Percentiles rank a stretch among this genome's conserved stretches.
phyloP scores from a whole-genome alignment of 1,284 basidiomycete species.

The Fistulinella cinereoalba region DNA sequence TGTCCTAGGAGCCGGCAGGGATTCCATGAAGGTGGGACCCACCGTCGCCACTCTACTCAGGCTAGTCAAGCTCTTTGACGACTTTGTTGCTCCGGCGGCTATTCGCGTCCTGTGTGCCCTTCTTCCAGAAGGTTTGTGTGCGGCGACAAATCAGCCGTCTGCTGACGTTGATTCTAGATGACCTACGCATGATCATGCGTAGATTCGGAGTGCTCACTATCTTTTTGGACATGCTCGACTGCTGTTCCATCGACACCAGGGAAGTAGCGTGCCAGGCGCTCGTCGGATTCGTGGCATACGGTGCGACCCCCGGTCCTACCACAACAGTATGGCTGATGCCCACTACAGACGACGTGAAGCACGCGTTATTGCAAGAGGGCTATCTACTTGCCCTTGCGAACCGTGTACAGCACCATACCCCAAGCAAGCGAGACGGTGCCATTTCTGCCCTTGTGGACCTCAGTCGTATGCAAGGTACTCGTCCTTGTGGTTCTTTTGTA shows the following conservation, averaged over 20 bases:
- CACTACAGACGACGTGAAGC: slow-evolving; percentile 12
- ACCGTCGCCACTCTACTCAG: slow-evolving; percentile 20
- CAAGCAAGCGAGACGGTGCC: slow-evolving; percentile 18
- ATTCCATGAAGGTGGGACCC: slow-evolving; percentile 4
- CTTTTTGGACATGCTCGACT: slow-evolving; percentile 23
- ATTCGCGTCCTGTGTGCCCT: slow-evolving; percentile 25
- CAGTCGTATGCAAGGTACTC: slow-evolving; percentile 11
- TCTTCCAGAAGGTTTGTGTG: slow-evolving; percentile 21
- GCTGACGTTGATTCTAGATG: slow-evolving; percentile 12
- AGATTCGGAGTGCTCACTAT: slow-evolving; percentile 10
- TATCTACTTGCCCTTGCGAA: slow-evolving; percentile 19
- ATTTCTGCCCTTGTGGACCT: slow-evolving; percentile 19
- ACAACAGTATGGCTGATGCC: too few relatives aligned
- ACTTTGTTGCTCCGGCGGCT: slow-evolving; percentile 33
- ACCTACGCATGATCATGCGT: slow-evolving; percentile 22
- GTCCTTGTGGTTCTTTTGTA: too few relatives aligned
- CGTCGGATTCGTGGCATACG: slow-evolving; percentile 15
- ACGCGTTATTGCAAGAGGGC: slow-evolving; percentile 3
- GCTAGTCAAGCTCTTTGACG: slow-evolving; percentile 20
- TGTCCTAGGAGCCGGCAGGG: slow-evolving; percentile 8
- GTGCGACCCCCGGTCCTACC: slow-evolving; percentile 3
- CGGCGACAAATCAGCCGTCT: too few relatives aligned
- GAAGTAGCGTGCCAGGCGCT: slow-evolving; percentile 13
- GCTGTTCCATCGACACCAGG: slow-evolving; percentile 23
- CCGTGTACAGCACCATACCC: slow-evolving; percentile 3